These are phyloP conservation scores for Pyricularia sp. DNA, from an alignment of 2,329 filamentous ascomycete genomes.

Conservation along the genomic window DNA sequence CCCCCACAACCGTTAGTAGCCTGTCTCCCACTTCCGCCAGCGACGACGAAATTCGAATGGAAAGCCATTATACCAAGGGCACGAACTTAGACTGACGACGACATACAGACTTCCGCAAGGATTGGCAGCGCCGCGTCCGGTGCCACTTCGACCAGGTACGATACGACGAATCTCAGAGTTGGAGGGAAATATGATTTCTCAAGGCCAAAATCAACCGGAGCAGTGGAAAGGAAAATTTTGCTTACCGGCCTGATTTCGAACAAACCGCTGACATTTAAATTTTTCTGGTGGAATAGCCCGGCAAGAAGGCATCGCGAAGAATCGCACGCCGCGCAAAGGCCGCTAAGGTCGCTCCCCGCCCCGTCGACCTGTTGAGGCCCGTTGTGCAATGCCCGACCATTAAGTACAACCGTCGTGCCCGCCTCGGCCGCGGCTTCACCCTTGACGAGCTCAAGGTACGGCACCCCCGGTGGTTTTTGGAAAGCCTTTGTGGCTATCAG, in stretches of 20 bases:
- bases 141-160: constrained; percentile 99
- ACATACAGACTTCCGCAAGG: constrained; percentile 87
- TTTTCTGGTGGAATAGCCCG: constrained; percentile 54
- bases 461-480: neutral
- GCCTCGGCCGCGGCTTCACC: constrained; percentile 95
- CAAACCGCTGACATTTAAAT: constrained; percentile 20
- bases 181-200: neutral
- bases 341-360: constrained; percentile 87
- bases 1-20: constrained; percentile 78
- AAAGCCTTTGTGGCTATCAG: neutral
- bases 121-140: constrained; percentile 99
- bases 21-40: constrained; percentile 18
- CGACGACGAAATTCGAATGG: constrained; percentile 14
- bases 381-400: constrained; percentile 95
- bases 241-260: constrained; percentile 9
- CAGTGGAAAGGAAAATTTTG: neutral
- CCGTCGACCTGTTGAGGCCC: constrained; percentile 93
- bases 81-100: constrained; percentile 25
- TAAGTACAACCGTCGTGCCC: constrained; percentile 98
- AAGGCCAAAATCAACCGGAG: constrained; percentile 1
- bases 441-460: constrained; percentile 95
- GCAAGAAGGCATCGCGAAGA: constrained; percentile 89
- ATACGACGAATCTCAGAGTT: constrained; percentile 9
- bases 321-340: constrained; percentile 91
- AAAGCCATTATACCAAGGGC: constrained; percentile 13